Percentiles rank a stretch among this genome's conserved stretches.
phyloP scores from a whole-genome alignment of 2,329 filamentous ascomycete genomes.

The Alternaria incomplexa region DNA sequence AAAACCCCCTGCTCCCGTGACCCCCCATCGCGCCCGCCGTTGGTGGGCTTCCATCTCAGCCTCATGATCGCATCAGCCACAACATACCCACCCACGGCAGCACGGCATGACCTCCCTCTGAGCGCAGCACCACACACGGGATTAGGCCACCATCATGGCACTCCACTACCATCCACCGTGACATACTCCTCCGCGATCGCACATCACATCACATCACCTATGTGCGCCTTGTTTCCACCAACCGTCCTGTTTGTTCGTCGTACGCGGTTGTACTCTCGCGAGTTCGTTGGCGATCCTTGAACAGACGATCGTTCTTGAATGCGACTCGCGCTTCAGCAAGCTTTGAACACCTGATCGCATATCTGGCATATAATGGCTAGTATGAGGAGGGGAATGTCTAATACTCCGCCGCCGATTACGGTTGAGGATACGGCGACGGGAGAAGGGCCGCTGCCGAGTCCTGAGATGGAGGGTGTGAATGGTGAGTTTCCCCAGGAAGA shows the following conservation, averaged over 20 bases:
- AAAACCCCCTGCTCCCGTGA: background rate
- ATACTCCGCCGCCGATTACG: conserved; percentile 41
- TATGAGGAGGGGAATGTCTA: conserved; percentile 12
- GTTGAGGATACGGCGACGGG: conserved; percentile 43
- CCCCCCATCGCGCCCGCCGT: background rate
- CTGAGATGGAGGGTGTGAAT: conserved; percentile 22
- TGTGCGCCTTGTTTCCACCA: background rate
- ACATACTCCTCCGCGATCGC: background rate
- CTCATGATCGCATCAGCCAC: conserved; percentile 16
- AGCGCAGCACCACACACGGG: background rate
- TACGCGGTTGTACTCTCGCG: background rate
- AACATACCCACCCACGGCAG: background rate
- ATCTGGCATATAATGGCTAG: conserved; percentile 2
- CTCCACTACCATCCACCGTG: background rate
- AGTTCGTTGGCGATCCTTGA: background rate
- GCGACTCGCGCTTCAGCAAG: background rate
- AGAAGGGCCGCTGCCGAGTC: conserved; percentile 27
- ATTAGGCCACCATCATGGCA: conserved; percentile 7
- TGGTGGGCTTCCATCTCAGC: conserved; percentile 8
- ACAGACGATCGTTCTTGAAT: background rate
- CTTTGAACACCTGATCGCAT: no score
- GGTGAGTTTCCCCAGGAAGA: conserved; percentile 11
- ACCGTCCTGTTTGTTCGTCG: background rate
- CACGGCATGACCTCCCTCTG: background rate
- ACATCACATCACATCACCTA: background rate